Evolutionary conservation across 257 asterid species (phyloP).

Genomic region (Vinca minor): DNA sequence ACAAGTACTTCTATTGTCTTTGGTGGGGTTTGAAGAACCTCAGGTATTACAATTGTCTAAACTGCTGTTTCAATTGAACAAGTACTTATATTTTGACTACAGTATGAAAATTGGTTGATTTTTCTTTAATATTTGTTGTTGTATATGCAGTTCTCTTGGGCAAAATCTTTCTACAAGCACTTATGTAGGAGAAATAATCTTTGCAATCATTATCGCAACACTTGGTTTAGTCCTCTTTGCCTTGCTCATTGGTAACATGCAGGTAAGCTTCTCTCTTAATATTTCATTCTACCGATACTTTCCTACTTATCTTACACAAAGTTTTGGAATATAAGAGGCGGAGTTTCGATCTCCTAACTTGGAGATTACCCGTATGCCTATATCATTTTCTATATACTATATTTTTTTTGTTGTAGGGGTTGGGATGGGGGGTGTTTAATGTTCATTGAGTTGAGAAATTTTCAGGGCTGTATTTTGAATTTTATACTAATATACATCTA

Average conservation of each 20-base stretch:
- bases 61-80: background rate
- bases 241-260: conserved; percentile 92
- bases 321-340: no score
- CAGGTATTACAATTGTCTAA: conserved; percentile 36
- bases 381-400: no score
- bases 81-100: background rate
- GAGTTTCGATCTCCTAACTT: background rate
- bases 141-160: conserved; percentile 68
- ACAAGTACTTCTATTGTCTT: conserved; percentile 83
- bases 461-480: no score
- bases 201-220: conserved; percentile 67
- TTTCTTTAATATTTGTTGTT: background rate
- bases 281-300: background rate
- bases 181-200: conserved; percentile 62
- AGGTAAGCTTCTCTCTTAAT: conserved; percentile 35
- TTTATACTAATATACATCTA: conserved; percentile 7
- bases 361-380: background rate
- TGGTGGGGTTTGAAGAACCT: conserved; percentile 97
- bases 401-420: no score
- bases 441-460: no score
- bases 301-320: background rate
- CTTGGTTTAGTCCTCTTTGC: conserved; percentile 88
- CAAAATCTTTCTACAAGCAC: conserved; percentile 79
- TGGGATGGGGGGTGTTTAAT: no score
- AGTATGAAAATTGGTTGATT: background rate